Conservation (phyloP, 2,329 filamentous ascomycete species). For the Helotiales sp. region DNA sequence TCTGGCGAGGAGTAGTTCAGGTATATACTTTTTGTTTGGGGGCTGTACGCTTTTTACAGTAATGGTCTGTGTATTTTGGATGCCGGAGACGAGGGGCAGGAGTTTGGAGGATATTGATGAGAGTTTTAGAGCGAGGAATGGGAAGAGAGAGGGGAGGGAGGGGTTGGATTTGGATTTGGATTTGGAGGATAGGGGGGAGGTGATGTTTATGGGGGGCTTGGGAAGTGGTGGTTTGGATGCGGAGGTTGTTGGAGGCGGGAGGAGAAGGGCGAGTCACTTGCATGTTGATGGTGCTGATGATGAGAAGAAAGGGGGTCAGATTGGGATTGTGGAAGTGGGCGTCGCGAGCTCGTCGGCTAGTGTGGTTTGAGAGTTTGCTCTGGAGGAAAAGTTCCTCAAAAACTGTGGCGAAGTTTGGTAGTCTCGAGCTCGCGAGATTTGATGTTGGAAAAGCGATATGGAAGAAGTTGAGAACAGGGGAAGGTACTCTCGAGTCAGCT, state of each 20-base stretch:
- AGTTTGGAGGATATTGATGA: constrained; percentile 28
- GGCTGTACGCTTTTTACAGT: constrained; percentile 39
- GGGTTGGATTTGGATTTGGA: not conserved
- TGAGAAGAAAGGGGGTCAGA: not conserved
- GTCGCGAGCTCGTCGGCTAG: not conserved
- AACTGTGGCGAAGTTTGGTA: too few species aligned
- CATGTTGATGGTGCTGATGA: too few species aligned
- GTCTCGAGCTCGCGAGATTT: too few species aligned
- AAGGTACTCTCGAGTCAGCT: too few species aligned
- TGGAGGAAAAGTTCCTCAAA: too few species aligned
- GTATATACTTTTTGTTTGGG: constrained; percentile 34
- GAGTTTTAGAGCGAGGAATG: constrained; percentile 15
- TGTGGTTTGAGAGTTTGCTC: not conserved
- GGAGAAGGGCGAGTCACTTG: not conserved
- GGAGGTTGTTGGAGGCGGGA: not conserved
- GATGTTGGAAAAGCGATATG: too few species aligned
- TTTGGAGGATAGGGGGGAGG: not conserved
- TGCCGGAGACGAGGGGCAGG: constrained; percentile 34
- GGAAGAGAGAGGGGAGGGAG: not conserved
- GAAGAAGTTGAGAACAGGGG: too few species aligned
- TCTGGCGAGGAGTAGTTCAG: constrained; percentile 26
- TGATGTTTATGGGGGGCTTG: not conserved
- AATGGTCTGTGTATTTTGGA: constrained; percentile 21
- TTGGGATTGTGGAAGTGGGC: not conserved
- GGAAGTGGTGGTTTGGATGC: not conserved